Conservation (phyloP, 768 basidiomycete species). For the Pluteus cervinus region DNA sequence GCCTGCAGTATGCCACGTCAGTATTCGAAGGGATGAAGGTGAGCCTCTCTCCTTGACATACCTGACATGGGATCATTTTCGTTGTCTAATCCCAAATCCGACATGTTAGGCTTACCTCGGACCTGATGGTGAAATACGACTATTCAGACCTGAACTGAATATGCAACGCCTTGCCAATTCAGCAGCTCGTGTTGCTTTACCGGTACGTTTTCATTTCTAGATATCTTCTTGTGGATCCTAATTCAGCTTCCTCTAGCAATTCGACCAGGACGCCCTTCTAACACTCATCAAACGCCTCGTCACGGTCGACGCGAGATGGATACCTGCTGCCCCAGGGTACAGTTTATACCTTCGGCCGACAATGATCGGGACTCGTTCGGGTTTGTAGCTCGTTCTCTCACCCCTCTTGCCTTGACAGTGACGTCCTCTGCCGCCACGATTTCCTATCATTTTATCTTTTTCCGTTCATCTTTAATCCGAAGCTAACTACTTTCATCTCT, state of each 20-base stretch:
- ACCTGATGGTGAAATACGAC: constrained; percentile 62
- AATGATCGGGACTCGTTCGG: constrained; percentile 49
- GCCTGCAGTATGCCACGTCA: constrained; percentile 83
- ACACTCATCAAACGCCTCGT: constrained; percentile 74
- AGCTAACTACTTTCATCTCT: constrained; percentile 2
- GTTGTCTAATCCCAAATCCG: background rate
- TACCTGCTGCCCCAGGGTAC: constrained; percentile 66
- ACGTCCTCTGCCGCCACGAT: too few species aligned
- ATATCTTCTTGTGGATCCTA: background rate
- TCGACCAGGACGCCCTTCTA: constrained; percentile 63
- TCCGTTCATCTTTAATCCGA: too few species aligned
- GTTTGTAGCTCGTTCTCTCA: constrained; percentile 36
- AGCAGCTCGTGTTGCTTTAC: constrained; percentile 65
- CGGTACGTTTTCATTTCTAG: constrained; percentile 33
- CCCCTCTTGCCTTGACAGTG: constrained; percentile 39
- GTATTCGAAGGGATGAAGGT: constrained; percentile 87
- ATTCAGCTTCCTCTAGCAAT: constrained; percentile 37
- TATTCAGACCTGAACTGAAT: constrained; percentile 83
- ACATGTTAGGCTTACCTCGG: constrained; percentile 57
- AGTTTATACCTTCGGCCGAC: constrained; percentile 87
- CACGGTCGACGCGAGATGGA: constrained; percentile 73
- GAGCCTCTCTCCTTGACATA: constrained; percentile 7
- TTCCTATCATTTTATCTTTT: too few species aligned
- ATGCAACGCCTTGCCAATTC: constrained; percentile 76
- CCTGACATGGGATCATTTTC: background rate